Evolutionary conservation across 2,329 filamentous ascomycete genomes (phyloP).

Genomic region (Calycina marina): DNA sequence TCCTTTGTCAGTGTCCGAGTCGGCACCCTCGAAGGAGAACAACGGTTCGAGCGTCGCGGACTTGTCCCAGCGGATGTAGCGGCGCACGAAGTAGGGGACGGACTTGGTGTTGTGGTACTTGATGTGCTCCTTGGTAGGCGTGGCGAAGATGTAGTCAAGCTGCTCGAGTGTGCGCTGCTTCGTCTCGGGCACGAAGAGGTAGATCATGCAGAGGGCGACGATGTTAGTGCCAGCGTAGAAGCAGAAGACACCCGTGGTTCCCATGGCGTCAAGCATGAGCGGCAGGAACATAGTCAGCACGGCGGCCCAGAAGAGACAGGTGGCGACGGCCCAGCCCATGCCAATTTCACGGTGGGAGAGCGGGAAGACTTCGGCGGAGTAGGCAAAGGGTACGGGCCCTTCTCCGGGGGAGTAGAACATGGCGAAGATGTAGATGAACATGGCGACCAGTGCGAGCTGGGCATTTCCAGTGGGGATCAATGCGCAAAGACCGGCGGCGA

Average conservation of each 20-base stretch:
- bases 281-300: conserved; percentile 43
- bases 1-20: neutral
- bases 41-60: conserved; percentile 32
- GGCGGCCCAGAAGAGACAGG: conserved; percentile 42
- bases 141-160: conserved; percentile 32
- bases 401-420: conserved; percentile 53
- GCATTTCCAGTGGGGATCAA: conserved; percentile 29
- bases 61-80: conserved; percentile 20
- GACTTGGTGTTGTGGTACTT: conserved; percentile 17
- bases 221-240: conserved; percentile 42
- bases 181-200: conserved; percentile 42
- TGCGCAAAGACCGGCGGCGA: conserved; percentile 46
- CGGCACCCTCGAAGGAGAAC: conserved; percentile 30
- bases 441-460: conserved; percentile 37
- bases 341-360: conserved; percentile 48
- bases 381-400: conserved; percentile 46
- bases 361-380: conserved; percentile 49
- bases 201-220: conserved; percentile 39
- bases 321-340: conserved; percentile 49
- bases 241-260: conserved; percentile 30
- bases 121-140: conserved; percentile 19
- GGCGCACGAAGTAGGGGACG: conserved; percentile 14
- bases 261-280: conserved; percentile 15
- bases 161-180: conserved; percentile 30
- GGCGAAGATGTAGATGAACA: conserved; percentile 51